Percentiles rank a stretch among this genome's conserved stretches.
phyloP scores from a whole-genome alignment of 2,329 filamentous ascomycete species.

The Fusarium sp. region DNA sequence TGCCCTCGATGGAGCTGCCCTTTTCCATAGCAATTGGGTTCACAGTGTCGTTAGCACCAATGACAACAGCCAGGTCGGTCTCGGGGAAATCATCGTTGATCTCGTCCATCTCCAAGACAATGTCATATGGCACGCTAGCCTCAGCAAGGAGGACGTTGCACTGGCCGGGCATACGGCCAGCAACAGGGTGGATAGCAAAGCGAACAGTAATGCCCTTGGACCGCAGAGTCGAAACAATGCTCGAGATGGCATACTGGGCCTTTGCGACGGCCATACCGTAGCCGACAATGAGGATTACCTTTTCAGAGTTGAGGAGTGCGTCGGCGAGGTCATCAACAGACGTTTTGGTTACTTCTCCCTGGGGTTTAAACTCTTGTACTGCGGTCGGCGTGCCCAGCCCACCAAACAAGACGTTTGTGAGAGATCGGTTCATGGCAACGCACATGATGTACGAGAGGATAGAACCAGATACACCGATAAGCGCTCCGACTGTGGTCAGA shows the following conservation, averaged over 20 bases:
- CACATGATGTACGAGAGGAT: conserved; percentile 90
- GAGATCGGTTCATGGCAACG: conserved; percentile 88
- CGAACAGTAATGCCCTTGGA: conserved; percentile 80
- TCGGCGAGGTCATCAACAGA: conserved; percentile 84
- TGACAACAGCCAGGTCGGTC: conserved; percentile 86
- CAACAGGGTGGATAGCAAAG: conserved; percentile 90
- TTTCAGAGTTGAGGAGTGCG: conserved; percentile 77
- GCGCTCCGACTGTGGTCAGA: conserved; percentile 82
- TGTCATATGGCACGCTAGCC: conserved; percentile 88
- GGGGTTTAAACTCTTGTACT: conserved; percentile 73
- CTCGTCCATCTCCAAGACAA: conserved; percentile 94
- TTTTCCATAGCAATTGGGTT: conserved; percentile 89
- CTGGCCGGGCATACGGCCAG: conserved; percentile 91
- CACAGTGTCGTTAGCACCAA: conserved; percentile 92
- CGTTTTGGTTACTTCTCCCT: conserved; percentile 81
- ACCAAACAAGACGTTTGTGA: conserved; percentile 90
- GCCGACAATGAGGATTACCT: conserved; percentile 87
- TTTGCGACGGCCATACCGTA: conserved; percentile 97
- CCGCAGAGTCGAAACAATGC: conserved; percentile 79
- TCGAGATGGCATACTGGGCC: conserved; percentile 88
- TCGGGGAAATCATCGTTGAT: conserved; percentile 92
- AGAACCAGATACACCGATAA: conserved; percentile 89
- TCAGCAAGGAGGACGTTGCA: conserved; percentile 92
- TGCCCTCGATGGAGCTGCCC: conserved; percentile 85
- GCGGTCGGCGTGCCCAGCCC: conserved; percentile 73